Conservation (phyloP, 1,284 basidiomycete genomes). For the Phaffia rhodozyma region DNA sequence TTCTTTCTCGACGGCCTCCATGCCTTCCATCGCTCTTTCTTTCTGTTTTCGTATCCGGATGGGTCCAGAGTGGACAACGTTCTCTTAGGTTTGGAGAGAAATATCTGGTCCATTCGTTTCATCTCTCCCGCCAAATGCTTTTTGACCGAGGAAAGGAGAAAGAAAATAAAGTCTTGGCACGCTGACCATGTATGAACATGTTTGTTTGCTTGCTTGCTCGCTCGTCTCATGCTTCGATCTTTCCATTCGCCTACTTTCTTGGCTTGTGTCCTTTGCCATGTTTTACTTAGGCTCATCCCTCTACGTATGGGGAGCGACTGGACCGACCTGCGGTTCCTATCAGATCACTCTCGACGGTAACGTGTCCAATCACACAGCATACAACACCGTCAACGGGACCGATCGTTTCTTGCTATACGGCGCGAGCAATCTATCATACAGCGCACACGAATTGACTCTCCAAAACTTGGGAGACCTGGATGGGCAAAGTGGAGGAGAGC, state of each 20-base stretch:
- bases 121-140: neutral
- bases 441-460: too few relatives aligned
- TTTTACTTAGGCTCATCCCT: conserved; percentile 19
- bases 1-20: neutral
- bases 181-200: neutral
- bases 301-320: conserved; percentile 29
- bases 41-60: too few relatives aligned
- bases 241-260: too few relatives aligned
- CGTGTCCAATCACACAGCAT: neutral
- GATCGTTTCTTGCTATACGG: neutral
- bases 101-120: too few relatives aligned
- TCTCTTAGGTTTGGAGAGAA: too few relatives aligned
- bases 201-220: neutral
- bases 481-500: neutral
- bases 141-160: neutral
- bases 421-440: neutral
- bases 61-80: too few relatives aligned
- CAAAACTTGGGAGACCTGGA: neutral
- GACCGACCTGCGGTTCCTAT: conserved; percentile 25
- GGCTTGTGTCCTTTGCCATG: neutral
- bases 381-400: neutral
- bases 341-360: conserved; percentile 28
- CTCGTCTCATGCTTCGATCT: neutral
- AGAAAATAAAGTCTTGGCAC: too few relatives aligned
- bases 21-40: too few relatives aligned